Conservation (phyloP, 257 asterid species). For the Solanum chmielewskii region DNA sequence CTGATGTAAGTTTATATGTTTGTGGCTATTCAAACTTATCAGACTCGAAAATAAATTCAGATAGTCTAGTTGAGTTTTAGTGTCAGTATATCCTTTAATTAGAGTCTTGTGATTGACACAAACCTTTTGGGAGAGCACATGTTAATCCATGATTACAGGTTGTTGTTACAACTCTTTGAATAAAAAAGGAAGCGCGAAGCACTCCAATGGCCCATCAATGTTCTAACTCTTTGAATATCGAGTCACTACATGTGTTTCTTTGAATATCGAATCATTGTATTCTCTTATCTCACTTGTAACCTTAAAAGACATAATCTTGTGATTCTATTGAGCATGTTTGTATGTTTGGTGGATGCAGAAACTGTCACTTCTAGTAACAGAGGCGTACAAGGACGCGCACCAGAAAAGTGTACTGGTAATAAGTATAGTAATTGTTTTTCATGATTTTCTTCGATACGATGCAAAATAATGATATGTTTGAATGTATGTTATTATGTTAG, state of each 20-base stretch:
- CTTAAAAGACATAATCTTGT: too few relatives aligned
- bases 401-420: constrained; percentile 68
- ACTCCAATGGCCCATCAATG: too few relatives aligned
- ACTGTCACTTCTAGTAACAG: constrained; percentile 69
- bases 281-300: too few relatives aligned
- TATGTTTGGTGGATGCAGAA: constrained; percentile 20
- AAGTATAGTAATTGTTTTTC: not conserved
- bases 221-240: not conserved
- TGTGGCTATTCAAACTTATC: not conserved
- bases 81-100: not conserved
- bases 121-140: not conserved
- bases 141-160: not conserved
- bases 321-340: not conserved
- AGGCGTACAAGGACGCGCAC: constrained; percentile 90
- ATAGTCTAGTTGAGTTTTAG: not conserved
- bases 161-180: not conserved
- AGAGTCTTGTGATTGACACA: not conserved
- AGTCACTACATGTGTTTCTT: not conserved
- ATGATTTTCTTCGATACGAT: not conserved
- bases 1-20: constrained; percentile 43
- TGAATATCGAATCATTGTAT: not conserved
- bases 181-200: not conserved
- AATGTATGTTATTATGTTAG: not conserved
- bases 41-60: not conserved
- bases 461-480: not conserved